phyloP scores from a whole-genome alignment of 228 moss, liverwort and hornwort species.

The Sphagnum fallax region DNA sequence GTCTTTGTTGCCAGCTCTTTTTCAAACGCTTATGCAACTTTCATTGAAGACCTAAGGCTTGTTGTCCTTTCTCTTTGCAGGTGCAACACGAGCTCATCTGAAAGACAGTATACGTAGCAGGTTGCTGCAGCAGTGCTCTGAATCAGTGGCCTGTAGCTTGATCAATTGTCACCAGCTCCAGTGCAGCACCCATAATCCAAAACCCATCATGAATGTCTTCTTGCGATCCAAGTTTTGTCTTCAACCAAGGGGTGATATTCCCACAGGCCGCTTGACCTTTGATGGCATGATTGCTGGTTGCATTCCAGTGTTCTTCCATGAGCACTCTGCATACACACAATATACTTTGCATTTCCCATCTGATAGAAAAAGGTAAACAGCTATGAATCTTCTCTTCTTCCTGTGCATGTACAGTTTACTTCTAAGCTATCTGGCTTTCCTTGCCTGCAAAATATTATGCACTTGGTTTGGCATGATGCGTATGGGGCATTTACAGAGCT shows the following conservation, averaged over 20 bases:
- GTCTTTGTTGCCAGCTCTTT: no score
- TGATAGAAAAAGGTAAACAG: no score
- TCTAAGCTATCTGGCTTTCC: no score
- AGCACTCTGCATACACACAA: constrained; percentile 14
- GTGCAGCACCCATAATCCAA: constrained; percentile 13
- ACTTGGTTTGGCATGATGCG: no score
- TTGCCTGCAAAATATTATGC: no score
- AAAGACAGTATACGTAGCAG: constrained; percentile 9
- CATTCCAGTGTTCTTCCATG: constrained; percentile 20
- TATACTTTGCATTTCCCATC: no score
- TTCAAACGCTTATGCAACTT: no score
- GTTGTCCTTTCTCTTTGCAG: constrained; percentile 4
- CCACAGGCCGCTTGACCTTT: constrained; percentile 16
- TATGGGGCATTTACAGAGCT: no score
- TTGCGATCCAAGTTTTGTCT: constrained; percentile 17
- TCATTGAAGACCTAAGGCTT: no score
- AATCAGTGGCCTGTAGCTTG: constrained; percentile 2
- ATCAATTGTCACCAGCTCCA: constrained; percentile 10
- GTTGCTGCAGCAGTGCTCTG: constrained; percentile 4
- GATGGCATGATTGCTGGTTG: constrained; percentile 17
- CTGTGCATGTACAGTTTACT: no score
- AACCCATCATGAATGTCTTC: constrained; percentile 6
- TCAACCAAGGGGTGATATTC: constrained; percentile 21
- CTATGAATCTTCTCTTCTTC: no score
- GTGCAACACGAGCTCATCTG: constrained; percentile 11